Evolutionary conservation across 306 rosid species (phyloP).

Genomic region (Herpetospermum pedunculosum): DNA sequence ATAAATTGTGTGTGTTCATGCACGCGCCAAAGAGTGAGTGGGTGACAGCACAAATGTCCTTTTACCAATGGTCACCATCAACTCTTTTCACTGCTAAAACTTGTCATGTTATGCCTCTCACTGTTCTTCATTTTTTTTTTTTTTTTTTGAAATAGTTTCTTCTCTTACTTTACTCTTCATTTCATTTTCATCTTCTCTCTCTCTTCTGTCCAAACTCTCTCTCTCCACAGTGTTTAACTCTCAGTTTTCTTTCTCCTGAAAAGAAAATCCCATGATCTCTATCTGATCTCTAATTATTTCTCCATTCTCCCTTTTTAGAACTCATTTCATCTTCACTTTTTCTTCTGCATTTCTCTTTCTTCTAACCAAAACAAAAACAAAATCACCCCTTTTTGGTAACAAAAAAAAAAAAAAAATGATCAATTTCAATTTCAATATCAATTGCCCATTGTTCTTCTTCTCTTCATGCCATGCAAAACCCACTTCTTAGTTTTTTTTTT

Average conservation of each 20-base stretch:
- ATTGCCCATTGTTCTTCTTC: not conserved
- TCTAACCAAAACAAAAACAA: not conserved
- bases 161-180: conserved; percentile 15
- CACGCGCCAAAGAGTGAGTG: conserved; percentile 5
- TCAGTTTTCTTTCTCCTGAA: conserved; percentile 11
- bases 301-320: not conserved
- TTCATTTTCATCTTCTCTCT: not conserved
- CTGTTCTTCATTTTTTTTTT: not conserved
- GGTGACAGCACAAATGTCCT: conserved; percentile 1
- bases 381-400: not conserved
- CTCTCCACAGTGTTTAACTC: conserved; percentile 7
- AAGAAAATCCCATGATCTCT: conserved; percentile 10
- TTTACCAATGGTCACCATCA: conserved; percentile 64
- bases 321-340: not conserved
- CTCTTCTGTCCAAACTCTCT: conserved; percentile 1
- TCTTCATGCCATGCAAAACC: conserved; percentile 1
- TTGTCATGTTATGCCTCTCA: conserved; percentile 32
- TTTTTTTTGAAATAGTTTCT: not conserved
- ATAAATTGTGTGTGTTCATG: too few relatives aligned
- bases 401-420: not conserved
- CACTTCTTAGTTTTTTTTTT: not conserved
- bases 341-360: not conserved
- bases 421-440: not conserved
- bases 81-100: conserved; percentile 54
- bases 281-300: not conserved